These are phyloP conservation scores for Tylopilus balloui DNA, from an alignment of 768 basidiomycete genomes.

Conservation along the genomic window DNA sequence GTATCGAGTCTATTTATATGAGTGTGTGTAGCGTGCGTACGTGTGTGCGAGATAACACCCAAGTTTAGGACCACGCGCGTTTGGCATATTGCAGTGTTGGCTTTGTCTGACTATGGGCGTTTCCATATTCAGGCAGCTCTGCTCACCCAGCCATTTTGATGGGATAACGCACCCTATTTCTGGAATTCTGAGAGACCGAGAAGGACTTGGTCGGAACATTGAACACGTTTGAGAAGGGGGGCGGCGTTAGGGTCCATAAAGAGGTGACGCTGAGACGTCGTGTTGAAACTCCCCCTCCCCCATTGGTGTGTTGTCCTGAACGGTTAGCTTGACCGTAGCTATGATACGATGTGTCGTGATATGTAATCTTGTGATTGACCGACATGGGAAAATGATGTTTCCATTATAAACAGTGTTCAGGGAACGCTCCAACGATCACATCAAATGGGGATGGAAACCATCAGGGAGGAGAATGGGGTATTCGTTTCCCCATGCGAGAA, in stretches of 20 bases:
- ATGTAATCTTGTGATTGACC: constrained; percentile 4
- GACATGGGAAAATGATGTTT: constrained; percentile 22
- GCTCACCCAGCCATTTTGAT: constrained; percentile 3
- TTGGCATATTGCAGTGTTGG: not conserved
- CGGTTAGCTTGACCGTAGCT: constrained; percentile 18
- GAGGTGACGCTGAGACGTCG: constrained; percentile 10
- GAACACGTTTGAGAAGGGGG: constrained; percentile 10
- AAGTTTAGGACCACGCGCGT: constrained; percentile 5
- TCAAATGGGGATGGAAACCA: constrained; percentile 18
- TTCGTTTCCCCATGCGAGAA: constrained; percentile 11
- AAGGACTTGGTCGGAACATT: constrained; percentile 5
- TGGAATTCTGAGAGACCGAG: constrained; percentile 5
- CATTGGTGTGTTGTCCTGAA: constrained; percentile 4
- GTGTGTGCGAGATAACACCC: constrained; percentile 6
- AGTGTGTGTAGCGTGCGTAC: too few relatives aligned
- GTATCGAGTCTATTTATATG: too few relatives aligned
- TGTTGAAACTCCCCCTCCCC: too few relatives aligned
- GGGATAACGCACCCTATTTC: constrained; percentile 6
- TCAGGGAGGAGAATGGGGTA: constrained; percentile 11
- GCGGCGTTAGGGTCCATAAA: constrained; percentile 9
- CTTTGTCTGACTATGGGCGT: constrained; percentile 3
- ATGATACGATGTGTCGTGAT: constrained; percentile 20
- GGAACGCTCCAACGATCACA: constrained; percentile 9
- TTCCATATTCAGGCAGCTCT: constrained; percentile 21
- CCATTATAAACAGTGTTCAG: constrained; percentile 11